Base-by-base conservation (phyloP, 495 filamentous ascomycete species). In the Cenococcum geophilum region DNA sequence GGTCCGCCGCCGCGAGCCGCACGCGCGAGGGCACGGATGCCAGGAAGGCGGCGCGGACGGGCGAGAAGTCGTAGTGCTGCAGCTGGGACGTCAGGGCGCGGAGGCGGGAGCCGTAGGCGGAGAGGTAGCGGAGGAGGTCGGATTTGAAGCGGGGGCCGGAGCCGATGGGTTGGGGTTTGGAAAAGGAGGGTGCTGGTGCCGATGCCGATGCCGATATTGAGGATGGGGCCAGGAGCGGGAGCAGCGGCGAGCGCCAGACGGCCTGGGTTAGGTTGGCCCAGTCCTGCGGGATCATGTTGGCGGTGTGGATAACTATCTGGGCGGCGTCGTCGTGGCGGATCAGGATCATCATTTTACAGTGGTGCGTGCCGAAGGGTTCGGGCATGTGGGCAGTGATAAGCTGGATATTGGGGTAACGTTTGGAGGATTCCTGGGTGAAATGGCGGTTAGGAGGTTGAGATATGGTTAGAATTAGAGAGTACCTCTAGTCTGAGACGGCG, bases 231-330 rank as follows among this genome's bases (percentile, higher is more conserved):
- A 18, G n/a, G 12, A 81, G 54, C 25, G 88, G 87, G 8, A 96
- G 83, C 0, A 84, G 71, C 20, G 89, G 91, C 8, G 89, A 92
- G 32, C 76, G 77, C 91, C 91, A 97, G 21, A 86, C 82, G 1
- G 85, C 91, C 68, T 97, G 89, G 0, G 83, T 85, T 89, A 96
- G 88, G 65, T 92, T 91, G 8, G 75, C 77, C 91, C 92, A 97
- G 74, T 97, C 92, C 50, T 82, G 79, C 22, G 77, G 70, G 47
- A 96, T 91, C 83, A 96, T 88, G 64, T 97, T 96, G 11, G 89
- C 89, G 0, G 92, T 97, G 62, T 93, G 89, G 42, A 96, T 92
- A 18, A 95, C 73, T 16, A 96, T 74, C 52, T 95, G 87, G 4
- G 88, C 89, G 0, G 78, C 78, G 61, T 86, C 82, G 71, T 95